Base-by-base conservation (phyloP, 1,139 yeast species). In the Kodamaea sp. region DNA sequence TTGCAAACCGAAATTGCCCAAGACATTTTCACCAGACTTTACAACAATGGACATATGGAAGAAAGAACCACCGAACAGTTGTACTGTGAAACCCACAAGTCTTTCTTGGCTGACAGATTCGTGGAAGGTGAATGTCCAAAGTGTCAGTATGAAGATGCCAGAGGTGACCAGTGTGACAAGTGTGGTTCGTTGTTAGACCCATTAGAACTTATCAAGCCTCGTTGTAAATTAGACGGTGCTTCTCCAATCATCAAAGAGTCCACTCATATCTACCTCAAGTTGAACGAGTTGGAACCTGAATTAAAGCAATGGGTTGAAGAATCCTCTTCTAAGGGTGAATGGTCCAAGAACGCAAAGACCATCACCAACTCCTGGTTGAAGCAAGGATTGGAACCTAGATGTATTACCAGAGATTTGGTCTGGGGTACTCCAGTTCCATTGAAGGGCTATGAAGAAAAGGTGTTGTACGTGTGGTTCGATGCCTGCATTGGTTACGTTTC, bases 351-450 rank as follows among this genome's bases (percentile, higher is more conserved):
- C 61, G 82, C 96, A 12, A 83, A 73, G 50, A 81, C 84, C 24
- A 92, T 92, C 54, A 90, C 97, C 27, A 76, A 83, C 43, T 82
- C 92, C 16, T 92, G 98, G 98, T 73, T 90, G 53, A 88, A 82
- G 55, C 95, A 87, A 62, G 98, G 98, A 30, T 76, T 92, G 43
- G 82, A 80, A 47, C 92, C 97, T 42, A 83, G 98, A 64, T 88
- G 97, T 69, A 94, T 92, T 57, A 92, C 98, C 13, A 82, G 99
- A 68, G 99, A 92, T 61, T 76, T 92, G 58, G 80, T 81, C 35
- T 92, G 99, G 99, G 99, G 99, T 58, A 89, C 96, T 7, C 97
- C 97, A 4, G 97, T 92, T 22, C 98, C 98, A 32, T 68, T 86
- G 47, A 80, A 85, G 47, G 80, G 78, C 28, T 92, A 75, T 66